Conservation (phyloP, 176 grass and related monocot species). For the Cenchrus fungigraminus region DNA sequence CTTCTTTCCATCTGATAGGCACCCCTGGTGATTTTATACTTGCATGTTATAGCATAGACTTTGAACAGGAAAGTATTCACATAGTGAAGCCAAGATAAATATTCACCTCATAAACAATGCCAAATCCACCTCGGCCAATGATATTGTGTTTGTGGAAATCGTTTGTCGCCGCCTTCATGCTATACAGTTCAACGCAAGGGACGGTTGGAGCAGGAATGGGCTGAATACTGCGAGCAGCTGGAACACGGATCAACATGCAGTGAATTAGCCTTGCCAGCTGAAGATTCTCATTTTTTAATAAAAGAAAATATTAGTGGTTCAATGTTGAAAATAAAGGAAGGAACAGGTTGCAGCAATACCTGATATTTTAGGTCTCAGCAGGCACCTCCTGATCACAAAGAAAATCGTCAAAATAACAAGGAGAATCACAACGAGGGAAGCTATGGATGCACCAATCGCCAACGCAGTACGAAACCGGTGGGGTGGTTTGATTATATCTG, state of each 20-base stretch:
- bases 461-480: background rate
- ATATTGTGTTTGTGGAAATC: conserved; percentile 23
- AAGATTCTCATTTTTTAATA: background rate
- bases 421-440: background rate
- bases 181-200: conserved; percentile 15
- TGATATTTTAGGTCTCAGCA: background rate
- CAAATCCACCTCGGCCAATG: conserved; percentile 40
- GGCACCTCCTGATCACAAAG: background rate
- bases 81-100: too few relatives aligned
- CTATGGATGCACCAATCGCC: background rate
- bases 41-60: background rate
- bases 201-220: background rate
- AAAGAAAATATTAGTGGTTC: background rate
- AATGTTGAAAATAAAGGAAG: background rate
- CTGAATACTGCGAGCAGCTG: background rate
- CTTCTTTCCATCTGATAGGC: background rate
- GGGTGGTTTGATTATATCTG: background rate
- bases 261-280: background rate
- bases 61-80: background rate
- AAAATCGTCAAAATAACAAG: background rate
- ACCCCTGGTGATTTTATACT: background rate
- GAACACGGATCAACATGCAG: background rate
- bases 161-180: conserved; percentile 2
- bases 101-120: conserved; percentile 43
- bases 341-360: background rate